These are phyloP conservation scores for Helotiales sp. DNA, from an alignment of 2,329 filamentous ascomycete species.

Conservation along the genomic window DNA sequence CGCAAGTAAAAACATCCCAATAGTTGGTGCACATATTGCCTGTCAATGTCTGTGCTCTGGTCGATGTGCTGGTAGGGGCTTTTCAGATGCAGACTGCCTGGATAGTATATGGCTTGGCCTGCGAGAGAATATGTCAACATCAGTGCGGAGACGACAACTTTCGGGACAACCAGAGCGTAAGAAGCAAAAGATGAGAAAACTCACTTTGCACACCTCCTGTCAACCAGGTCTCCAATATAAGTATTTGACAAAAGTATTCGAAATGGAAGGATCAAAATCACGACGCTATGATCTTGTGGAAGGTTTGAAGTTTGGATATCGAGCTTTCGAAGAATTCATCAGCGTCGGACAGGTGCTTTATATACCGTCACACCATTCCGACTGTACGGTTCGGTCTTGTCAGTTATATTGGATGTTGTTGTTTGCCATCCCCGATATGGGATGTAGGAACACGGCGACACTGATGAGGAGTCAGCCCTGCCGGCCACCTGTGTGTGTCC, in stretches of 20 bases:
- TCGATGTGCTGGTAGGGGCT: too few relatives aligned
- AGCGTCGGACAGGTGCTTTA: conserved; percentile 32
- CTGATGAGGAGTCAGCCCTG: conserved; percentile 20
- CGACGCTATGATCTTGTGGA: background rate
- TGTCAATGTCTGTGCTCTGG: too few relatives aligned
- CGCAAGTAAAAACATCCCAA: too few relatives aligned
- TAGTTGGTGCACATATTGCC: too few relatives aligned
- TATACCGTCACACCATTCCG: conserved; percentile 35
- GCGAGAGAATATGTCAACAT: too few relatives aligned
- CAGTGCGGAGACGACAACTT: too few relatives aligned
- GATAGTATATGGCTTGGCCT: too few relatives aligned
- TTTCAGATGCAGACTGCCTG: too few relatives aligned
- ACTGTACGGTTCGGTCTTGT: conserved; percentile 29
- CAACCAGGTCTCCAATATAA: too few relatives aligned
- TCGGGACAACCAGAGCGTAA: too few relatives aligned
- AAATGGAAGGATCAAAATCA: background rate
- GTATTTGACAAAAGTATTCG: background rate
- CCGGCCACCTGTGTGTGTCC: conserved; percentile 24
- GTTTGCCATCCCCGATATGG: conserved; percentile 32
- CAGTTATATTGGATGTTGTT: conserved; percentile 31
- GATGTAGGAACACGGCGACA: conserved; percentile 26
- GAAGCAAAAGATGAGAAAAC: too few relatives aligned
- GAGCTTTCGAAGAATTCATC: conserved; percentile 16
- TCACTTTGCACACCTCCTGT: too few relatives aligned
- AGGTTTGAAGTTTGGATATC: background rate